These are phyloP conservation scores for Glycine latifolia DNA, from an alignment of 306 rosid species.

Conservation along the genomic window DNA sequence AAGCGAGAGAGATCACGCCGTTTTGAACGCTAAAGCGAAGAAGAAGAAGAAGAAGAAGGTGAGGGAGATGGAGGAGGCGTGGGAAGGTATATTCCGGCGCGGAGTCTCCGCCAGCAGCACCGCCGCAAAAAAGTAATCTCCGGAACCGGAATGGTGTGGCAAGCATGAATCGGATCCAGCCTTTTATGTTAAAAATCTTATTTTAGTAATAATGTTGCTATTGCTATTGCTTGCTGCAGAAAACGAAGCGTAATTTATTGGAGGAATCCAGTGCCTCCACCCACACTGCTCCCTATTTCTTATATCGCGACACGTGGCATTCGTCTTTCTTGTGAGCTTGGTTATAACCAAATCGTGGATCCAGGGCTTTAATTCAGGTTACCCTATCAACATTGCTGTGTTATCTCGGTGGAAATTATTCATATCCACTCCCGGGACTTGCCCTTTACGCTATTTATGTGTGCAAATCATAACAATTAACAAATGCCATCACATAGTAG, in stretches of 20 bases:
- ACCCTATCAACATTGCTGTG: neutral
- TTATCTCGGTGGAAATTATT: neutral
- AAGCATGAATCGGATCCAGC: constrained; percentile 50
- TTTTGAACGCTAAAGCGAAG: neutral
- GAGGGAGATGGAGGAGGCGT: constrained; percentile 29
- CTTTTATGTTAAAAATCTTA: constrained; percentile 35
- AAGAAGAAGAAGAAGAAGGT: too few species aligned
- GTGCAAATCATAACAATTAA: neutral
- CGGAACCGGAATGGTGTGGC: constrained; percentile 30
- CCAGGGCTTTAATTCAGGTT: constrained; percentile 1
- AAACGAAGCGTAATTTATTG: constrained; percentile 28
- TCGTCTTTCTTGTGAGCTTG: neutral
- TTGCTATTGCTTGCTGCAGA: neutral
- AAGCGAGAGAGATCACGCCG: constrained; percentile 40
- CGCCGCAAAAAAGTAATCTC: neutral
- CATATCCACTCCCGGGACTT: neutral
- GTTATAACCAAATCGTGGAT: neutral
- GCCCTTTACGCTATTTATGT: neutral
- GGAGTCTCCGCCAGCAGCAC: constrained; percentile 22
- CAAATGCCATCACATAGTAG: neutral
- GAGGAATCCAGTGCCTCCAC: constrained; percentile 44
- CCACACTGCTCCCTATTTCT: constrained; percentile 4
- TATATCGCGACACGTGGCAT: constrained; percentile 34
- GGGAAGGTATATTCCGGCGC: constrained; percentile 4
- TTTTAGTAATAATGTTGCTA: constrained; percentile 29